phyloP scores from a whole-genome alignment of 2,329 filamentous ascomycete genomes.

The Fusarium veterinarium region DNA sequence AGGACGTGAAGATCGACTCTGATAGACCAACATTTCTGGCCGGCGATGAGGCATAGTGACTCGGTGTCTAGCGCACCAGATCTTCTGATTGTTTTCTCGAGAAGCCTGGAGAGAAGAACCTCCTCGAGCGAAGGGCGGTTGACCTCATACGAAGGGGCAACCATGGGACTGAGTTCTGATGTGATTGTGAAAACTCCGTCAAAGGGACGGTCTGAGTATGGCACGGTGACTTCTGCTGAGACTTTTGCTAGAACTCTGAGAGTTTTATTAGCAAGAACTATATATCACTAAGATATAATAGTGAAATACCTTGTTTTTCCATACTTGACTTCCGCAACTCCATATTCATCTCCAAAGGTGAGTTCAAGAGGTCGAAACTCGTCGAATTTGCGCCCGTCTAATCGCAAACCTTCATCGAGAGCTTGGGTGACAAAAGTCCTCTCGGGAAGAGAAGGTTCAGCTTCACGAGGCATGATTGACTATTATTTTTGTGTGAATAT shows the following conservation, averaged over 20 bases:
- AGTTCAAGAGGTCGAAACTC: slow-evolving; percentile 82
- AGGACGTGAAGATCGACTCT: slow-evolving; percentile 93
- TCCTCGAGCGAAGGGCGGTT: slow-evolving; percentile 87
- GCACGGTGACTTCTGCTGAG: slow-evolving; percentile 87
- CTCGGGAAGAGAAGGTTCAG: slow-evolving; percentile 89
- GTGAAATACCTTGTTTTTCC: slow-evolving; percentile 84
- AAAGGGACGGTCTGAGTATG: slow-evolving; percentile 88
- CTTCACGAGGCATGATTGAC: slow-evolving; percentile 86
- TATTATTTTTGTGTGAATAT: slow-evolving; percentile 20
- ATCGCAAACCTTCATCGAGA: slow-evolving; percentile 80
- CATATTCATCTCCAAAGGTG: slow-evolving; percentile 89
- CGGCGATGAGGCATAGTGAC: slow-evolving; percentile 92
- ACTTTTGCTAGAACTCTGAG: slow-evolving; percentile 83
- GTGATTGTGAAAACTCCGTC: slow-evolving; percentile 95
- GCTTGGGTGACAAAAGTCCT: slow-evolving; percentile 87
- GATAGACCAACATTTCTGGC: slow-evolving; percentile 90
- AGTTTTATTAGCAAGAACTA: slow-evolving; percentile 13
- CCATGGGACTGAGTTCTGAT: slow-evolving; percentile 92
- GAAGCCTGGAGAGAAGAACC: slow-evolving; percentile 83
- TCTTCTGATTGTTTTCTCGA: slow-evolving; percentile 94
- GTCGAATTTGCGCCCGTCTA: slow-evolving; percentile 86
- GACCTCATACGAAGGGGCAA: slow-evolving; percentile 88
- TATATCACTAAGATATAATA: background rate
- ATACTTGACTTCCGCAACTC: slow-evolving; percentile 85
- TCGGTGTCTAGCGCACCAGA: slow-evolving; percentile 95